Evolutionary conservation across 345 rosid species (phyloP).

Genomic region (Carallia pectinifolia): DNA sequence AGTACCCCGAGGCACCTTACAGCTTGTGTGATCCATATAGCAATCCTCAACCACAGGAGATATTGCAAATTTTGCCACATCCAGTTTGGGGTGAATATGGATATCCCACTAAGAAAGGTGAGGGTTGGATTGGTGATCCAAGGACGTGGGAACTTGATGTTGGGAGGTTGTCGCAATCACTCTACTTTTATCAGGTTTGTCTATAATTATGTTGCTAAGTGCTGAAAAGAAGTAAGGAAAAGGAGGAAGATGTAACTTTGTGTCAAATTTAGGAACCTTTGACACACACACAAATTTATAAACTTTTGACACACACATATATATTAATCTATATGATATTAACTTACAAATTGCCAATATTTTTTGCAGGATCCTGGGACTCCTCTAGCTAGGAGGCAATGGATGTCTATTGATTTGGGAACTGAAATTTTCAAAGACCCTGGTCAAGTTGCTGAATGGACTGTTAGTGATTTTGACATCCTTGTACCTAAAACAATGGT

Average conservation of each 20-base stretch:
- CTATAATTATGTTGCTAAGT: not conserved
- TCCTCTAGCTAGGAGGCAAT: conserved; percentile 17
- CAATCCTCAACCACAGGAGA: conserved; percentile 33
- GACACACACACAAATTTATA: no score
- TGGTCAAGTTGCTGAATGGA: conserved; percentile 27
- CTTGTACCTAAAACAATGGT: not conserved
- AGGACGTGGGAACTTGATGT: conserved; percentile 32
- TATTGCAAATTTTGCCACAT: conserved; percentile 27
- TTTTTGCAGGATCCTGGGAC: conserved; percentile 17
- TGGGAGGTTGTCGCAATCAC: conserved; percentile 26
- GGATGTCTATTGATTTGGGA: conserved; percentile 31
- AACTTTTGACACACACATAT: no score
- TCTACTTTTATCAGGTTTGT: conserved; percentile 29
- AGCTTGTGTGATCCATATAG: conserved; percentile 30
- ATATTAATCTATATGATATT: not conserved
- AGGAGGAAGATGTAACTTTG: no score
- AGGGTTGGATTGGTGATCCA: conserved; percentile 31
- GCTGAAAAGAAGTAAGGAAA: not conserved
- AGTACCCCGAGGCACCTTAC: conserved; percentile 17
- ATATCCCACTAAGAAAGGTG: conserved; percentile 26
- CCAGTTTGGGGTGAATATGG: conserved; percentile 35
- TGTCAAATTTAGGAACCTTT: no score
- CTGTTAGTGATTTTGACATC: conserved; percentile 23
- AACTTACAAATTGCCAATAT: not conserved
- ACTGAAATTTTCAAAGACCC: conserved; percentile 22